Evolutionary conservation across 495 filamentous ascomycete genomes (phyloP).

Genomic region (Podospora australis): DNA sequence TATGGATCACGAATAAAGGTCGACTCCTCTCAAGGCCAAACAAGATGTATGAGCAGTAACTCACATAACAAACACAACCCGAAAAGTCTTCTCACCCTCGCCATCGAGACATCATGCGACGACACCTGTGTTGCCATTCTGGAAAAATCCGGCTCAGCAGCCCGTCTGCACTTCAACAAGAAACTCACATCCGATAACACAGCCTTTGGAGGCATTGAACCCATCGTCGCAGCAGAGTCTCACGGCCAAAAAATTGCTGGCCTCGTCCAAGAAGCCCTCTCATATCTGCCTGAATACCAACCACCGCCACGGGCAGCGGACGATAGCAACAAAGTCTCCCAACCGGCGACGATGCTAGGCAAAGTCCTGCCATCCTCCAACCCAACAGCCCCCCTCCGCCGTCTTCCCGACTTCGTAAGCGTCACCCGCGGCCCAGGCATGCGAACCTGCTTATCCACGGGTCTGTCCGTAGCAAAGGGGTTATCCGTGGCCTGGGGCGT

Average conservation of each 20-base stretch:
- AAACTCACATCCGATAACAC: slow-evolving; percentile 75
- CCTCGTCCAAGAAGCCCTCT: slow-evolving; percentile 60
- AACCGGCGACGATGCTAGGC: neutral
- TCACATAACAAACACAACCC: too few species aligned
- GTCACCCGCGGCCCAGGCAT: slow-evolving; percentile 91
- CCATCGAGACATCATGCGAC: slow-evolving; percentile 96
- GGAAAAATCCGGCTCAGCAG: slow-evolving; percentile 42
- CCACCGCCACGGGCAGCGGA: neutral
- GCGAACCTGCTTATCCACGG: slow-evolving; percentile 62
- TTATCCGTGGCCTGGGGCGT: slow-evolving; percentile 76
- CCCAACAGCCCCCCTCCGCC: slow-evolving; percentile 20
- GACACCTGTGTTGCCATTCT: slow-evolving; percentile 90
- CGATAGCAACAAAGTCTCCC: too few species aligned
- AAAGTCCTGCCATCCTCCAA: neutral
- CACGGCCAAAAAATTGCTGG: slow-evolving; percentile 62
- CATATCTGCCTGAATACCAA: slow-evolving; percentile 37
- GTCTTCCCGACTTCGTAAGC: slow-evolving; percentile 70
- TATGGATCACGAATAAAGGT: too few species aligned
- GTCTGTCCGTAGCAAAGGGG: slow-evolving; percentile 81
- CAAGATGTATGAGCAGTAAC: too few species aligned
- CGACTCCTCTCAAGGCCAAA: too few species aligned
- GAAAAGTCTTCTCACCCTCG: slow-evolving; percentile 59
- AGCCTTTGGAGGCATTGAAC: slow-evolving; percentile 69
- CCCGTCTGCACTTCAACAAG: slow-evolving; percentile 67
- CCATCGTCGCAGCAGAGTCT: slow-evolving; percentile 61